Percentiles rank a stretch among this genome's conserved stretches.
Evolutionary conservation across 495 filamentous ascomycete species (phyloP).

Genomic region (Hypomontagnella monticulosa): DNA sequence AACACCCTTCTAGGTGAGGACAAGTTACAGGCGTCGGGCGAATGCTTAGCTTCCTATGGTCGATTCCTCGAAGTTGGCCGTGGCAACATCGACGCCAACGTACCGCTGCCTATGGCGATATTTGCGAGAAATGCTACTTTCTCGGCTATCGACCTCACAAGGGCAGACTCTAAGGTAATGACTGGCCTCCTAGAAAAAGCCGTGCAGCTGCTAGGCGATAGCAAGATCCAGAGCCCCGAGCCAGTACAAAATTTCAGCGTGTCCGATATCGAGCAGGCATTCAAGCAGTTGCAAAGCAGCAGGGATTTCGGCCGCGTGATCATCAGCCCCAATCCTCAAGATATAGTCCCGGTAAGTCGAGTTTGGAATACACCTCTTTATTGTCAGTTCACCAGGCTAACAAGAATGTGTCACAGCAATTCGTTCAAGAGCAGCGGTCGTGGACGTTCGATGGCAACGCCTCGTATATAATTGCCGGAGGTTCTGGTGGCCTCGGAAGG

Average conservation of each 20-base stretch:
- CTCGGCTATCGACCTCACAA: slow-evolving; percentile 7
- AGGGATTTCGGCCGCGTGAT: slow-evolving; percentile 5
- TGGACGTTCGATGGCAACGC: slow-evolving; percentile 12
- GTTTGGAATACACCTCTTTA: not conserved
- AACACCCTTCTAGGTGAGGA: slow-evolving; percentile 1
- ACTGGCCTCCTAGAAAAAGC: not conserved
- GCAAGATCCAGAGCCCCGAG: slow-evolving; percentile 7
- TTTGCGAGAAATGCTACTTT: slow-evolving; percentile 9
- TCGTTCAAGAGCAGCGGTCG: slow-evolving; percentile 2
- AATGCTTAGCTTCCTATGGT: slow-evolving; percentile 5
- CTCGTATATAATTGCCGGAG: slow-evolving; percentile 10
- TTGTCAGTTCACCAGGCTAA: not conserved
- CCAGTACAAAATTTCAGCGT: slow-evolving; percentile 1
- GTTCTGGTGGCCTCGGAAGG: slow-evolving; percentile 38
- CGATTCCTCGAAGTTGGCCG: slow-evolving; percentile 13
- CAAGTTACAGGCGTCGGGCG: slow-evolving; percentile 8
- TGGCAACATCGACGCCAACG: not conserved
- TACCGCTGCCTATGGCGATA: slow-evolving; percentile 6
- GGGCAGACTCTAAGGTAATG: not conserved
- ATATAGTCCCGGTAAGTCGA: slow-evolving; percentile 8
- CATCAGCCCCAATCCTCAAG: not conserved
- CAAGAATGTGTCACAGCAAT: slow-evolving; percentile 2
- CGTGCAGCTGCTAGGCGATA: slow-evolving; percentile 3
- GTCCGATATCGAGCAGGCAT: not conserved
- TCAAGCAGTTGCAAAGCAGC: slow-evolving; percentile 7